Base-by-base conservation (phyloP, 2,329 filamentous ascomycete species). In the Monilinia polystroma region DNA sequence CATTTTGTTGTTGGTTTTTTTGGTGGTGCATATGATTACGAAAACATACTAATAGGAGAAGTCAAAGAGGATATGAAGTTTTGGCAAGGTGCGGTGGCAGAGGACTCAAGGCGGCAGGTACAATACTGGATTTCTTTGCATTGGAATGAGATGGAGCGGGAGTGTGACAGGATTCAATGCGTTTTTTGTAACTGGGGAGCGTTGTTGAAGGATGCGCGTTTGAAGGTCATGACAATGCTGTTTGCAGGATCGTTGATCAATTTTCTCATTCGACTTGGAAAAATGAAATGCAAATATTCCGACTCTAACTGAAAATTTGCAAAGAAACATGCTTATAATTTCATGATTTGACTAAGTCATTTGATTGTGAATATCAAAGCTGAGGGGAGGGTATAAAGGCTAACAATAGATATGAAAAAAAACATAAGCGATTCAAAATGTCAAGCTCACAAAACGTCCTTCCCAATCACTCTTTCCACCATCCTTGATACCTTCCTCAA, bases 401-500 rank as follows among this genome's bases (percentile, higher is more conserved):
- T 7, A 32, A 35, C 18, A 10, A 23, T 20, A 3, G 7, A n/a
- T 14, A 3, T 16, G 16, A 47, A 1, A 47, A 47, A 16, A 10
- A 52, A 14, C 20, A 32, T 18, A 38, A 29, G 18, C 4, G 18
- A 2, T 32, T 51, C n/a, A 29, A 59, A 32, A 59, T 32, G 23
- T 59, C 32, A 65, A 43, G 32, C 54, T 65, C n/a, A 52, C 55
- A 43, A 59, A 65, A 16, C 20, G 20, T 32, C 45, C 43, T 23
- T 65, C 43, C 54, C 32, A 41, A 32, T 58, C 35, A 18, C 11
- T 64, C 4, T 26, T 57, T 43, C 63, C 53, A 12, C 43, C 53
- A 29, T 51, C 43, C 43, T 26, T 49, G 3, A 64, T n/a, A n/a
- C 6, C 43, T 29, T 64, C 63, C 18, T 58, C 53, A 20, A 38